Base-by-base conservation (phyloP, 192 early-diverging fungal genomes). In the Entomortierella lignicola region DNA sequence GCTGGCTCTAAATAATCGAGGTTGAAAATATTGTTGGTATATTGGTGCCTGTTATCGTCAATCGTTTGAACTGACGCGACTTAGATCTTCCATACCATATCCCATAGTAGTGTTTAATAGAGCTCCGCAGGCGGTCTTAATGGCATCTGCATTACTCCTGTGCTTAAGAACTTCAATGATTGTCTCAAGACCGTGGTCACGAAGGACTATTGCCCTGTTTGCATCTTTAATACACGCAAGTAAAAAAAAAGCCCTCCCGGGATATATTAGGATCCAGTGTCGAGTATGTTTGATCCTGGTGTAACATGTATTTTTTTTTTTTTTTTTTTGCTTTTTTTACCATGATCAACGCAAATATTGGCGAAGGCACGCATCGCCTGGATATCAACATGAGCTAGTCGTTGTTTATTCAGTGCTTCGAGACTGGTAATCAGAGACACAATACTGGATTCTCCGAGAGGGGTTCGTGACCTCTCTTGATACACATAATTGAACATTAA, bases 321-420 rank as follows among this genome's bases (percentile, higher is more conserved):
- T 58, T 48, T 17, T 17, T 21, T 39, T 8, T 25, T 18, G n/a
- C 52, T 55, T 48, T 17, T 15, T 44, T 68, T 84, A 87, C 88
- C 84, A 63, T 85, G 79, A 67, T 86, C 81, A 58, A 89, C 82
- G 34, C 86, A 89, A 10, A 87, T 59, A 42, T 89, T 89, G 31
- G 82, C 88, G 21, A 87, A 63, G 3, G 79, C 80, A 41, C 88
- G 80, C 51, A 89, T 66, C 11, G 83, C 83, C 54, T 89, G 88
- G 52, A 67, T 67, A 69, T 81, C 77, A 6, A 80, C 68, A 66
- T 57, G 21, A 41, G 30, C 64, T 47, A 72, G 12, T 55, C 63
- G 55, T 11, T 70, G 39, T 52, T 52, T 47, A 44, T 71, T 73
- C 75, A 61, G 32, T 69, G 47, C 42, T 68, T 72, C 61, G 20